These are phyloP conservation scores for Taphrina deformans DNA, from an alignment of 1,139 yeast genomes.

Conservation along the genomic window DNA sequence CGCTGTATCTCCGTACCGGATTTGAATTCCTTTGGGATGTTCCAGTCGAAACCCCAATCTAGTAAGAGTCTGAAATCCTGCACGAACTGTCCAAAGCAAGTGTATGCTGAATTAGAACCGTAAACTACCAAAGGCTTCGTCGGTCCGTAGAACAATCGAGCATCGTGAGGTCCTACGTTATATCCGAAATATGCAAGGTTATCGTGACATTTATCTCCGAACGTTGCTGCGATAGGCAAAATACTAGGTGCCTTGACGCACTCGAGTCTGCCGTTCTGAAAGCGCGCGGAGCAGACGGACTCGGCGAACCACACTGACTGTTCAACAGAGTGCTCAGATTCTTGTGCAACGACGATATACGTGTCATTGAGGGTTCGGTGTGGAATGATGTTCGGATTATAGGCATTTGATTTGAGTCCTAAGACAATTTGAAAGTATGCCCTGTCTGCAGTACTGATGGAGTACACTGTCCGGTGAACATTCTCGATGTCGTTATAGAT, in stretches of 20 bases:
- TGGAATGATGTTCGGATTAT: conserved; percentile 27
- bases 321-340: conserved; percentile 6
- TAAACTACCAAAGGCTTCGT: background rate
- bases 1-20: conserved; percentile 23
- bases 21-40: background rate
- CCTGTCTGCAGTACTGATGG: conserved; percentile 4
- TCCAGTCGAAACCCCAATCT: conserved; percentile 14
- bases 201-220: background rate
- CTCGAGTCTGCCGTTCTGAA: background rate
- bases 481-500: conserved; percentile 14
- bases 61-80: conserved; percentile 14
- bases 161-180: conserved; percentile 18
- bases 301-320: conserved; percentile 13
- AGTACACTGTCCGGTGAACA: conserved; percentile 4
- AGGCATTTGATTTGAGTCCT: background rate
- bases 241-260: background rate
- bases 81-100: conserved; percentile 26
- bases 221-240: conserved; percentile 10
- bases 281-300: conserved; percentile 9
- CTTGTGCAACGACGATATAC: conserved; percentile 12
- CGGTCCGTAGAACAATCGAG: conserved; percentile 27
- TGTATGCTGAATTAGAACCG: conserved; percentile 17
- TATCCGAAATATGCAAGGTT: background rate
- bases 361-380: conserved; percentile 23
- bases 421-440: conserved; percentile 13